Evolutionary conservation across 495 filamentous ascomycete species (phyloP).

Genomic region (Hyaloscypha variabilis): DNA sequence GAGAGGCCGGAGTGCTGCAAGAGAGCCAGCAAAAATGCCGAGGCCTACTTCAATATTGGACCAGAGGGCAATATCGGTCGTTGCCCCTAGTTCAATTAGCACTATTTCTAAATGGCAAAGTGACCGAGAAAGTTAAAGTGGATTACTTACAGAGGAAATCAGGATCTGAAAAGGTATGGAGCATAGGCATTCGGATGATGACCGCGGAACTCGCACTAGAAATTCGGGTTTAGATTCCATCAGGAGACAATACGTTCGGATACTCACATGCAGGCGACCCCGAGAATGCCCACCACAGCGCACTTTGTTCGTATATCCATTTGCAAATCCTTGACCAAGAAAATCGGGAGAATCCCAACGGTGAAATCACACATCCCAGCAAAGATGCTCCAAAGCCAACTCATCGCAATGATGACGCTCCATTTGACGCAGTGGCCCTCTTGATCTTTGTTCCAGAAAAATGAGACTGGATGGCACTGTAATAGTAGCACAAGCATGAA

Average conservation of each 20-base stretch:
- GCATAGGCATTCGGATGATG: constrained; percentile 9
- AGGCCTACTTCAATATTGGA: constrained; percentile 9
- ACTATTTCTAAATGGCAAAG: neutral
- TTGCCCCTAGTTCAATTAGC: constrained; percentile 2
- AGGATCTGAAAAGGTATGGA: constrained; percentile 2
- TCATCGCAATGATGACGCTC: constrained; percentile 8
- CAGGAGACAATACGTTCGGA: neutral
- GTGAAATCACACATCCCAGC: constrained; percentile 5
- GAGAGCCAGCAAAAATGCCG: constrained; percentile 6
- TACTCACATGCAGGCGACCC: constrained; percentile 8
- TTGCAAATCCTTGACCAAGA: constrained; percentile 6
- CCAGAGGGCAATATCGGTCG: constrained; percentile 7
- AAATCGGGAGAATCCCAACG: constrained; percentile 5
- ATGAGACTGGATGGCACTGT: constrained; percentile 6
- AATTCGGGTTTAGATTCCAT: neutral
- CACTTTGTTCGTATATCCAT: constrained; percentile 6
- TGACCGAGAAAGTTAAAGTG: neutral
- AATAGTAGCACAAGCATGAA: constrained; percentile 10
- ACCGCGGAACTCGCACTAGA: constrained; percentile 9
- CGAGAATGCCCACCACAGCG: constrained; percentile 5
- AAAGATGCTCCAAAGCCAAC: constrained; percentile 7
- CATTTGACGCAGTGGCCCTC: constrained; percentile 3
- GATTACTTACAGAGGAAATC: constrained; percentile 7
- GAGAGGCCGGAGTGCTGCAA: constrained; percentile 1
- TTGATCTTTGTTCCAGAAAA: constrained; percentile 11